Conservation (phyloP, 129 eudicot genomes). For the Mikania micrantha region DNA sequence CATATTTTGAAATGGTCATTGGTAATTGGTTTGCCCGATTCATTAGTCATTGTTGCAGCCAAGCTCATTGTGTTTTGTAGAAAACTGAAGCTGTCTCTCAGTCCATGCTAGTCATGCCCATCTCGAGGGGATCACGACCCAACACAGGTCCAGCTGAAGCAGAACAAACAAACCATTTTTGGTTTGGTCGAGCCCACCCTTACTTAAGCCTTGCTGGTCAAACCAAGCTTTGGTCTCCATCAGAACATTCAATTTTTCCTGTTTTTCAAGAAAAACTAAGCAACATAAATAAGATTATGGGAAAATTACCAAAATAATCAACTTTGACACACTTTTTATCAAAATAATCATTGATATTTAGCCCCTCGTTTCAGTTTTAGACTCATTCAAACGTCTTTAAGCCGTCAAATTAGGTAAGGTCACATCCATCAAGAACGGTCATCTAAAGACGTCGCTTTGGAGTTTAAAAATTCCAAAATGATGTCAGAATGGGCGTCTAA, state of each 20-base stretch:
- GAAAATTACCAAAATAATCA: too few species aligned
- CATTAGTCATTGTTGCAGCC: constrained; percentile 54
- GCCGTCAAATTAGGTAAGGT: too few species aligned
- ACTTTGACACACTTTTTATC: too few species aligned
- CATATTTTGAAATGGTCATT: constrained; percentile 56
- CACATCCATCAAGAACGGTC: too few species aligned
- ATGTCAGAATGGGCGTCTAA: too few species aligned
- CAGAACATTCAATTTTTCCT: constrained; percentile 65
- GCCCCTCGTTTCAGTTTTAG: too few species aligned
- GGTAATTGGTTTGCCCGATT: constrained; percentile 66
- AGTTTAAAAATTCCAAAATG: too few species aligned
- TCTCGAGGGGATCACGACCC: constrained; percentile 47
- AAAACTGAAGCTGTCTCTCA: constrained; percentile 76
- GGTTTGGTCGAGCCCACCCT: constrained; percentile 57
- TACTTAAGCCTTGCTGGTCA: constrained; percentile 59
- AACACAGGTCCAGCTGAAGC: constrained; percentile 46
- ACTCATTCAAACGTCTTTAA: too few species aligned
- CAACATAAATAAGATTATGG: neutral
- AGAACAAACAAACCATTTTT: constrained; percentile 76
- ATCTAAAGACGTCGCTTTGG: too few species aligned
- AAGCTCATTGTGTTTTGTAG: constrained; percentile 45
- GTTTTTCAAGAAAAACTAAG: too few species aligned
- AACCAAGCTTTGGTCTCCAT: constrained; percentile 81
- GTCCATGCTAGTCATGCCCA: constrained; percentile 86
- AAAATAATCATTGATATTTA: too few species aligned